These are phyloP conservation scores for Trametes coccinea DNA, from an alignment of 768 basidiomycete species.

Conservation along the genomic window DNA sequence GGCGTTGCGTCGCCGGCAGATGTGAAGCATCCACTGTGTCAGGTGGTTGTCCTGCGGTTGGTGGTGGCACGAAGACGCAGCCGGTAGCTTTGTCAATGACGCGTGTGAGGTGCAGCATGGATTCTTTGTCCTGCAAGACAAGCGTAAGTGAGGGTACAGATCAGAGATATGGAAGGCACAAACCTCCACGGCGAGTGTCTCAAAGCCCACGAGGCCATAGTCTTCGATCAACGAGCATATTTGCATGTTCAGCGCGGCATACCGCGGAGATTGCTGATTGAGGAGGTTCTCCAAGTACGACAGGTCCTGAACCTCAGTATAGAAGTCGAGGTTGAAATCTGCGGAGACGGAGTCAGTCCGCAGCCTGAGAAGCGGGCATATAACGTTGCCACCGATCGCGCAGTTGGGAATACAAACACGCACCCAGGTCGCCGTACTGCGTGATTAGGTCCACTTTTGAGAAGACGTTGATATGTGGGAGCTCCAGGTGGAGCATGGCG, in stretches of 20 bases:
- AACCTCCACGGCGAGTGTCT: conserved; percentile 95
- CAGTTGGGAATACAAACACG: conserved; percentile 24
- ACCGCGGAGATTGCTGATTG: conserved; percentile 64
- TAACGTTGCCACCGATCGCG: conserved; percentile 1
- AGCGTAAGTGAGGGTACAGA: background rate
- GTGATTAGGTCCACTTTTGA: conserved; percentile 93
- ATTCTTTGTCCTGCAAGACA: conserved; percentile 77
- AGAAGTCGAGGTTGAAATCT: conserved; percentile 98
- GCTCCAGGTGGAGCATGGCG: conserved; percentile 97
- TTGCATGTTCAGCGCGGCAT: conserved; percentile 79
- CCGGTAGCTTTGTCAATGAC: conserved; percentile 91
- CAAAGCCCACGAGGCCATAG: conserved; percentile 90
- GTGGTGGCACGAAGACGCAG: conserved; percentile 78
- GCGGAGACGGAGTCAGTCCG: conserved; percentile 2
- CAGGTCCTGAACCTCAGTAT: conserved; percentile 97
- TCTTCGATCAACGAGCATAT: conserved; percentile 94
- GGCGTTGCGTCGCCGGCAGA: conserved; percentile 44
- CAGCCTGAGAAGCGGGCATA: background rate
- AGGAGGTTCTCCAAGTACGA: conserved; percentile 82
- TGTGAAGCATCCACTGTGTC: conserved; percentile 36
- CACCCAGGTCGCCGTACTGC: conserved; percentile 90
- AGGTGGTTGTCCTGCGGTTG: conserved; percentile 32
- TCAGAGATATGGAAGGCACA: conserved; percentile 19
- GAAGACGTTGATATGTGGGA: conserved; percentile 97
- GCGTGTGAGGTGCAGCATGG: conserved; percentile 87